Evolutionary conservation across 192 early-diverging fungal genomes (phyloP).

Genomic region (Dimargaris cristalligena): DNA sequence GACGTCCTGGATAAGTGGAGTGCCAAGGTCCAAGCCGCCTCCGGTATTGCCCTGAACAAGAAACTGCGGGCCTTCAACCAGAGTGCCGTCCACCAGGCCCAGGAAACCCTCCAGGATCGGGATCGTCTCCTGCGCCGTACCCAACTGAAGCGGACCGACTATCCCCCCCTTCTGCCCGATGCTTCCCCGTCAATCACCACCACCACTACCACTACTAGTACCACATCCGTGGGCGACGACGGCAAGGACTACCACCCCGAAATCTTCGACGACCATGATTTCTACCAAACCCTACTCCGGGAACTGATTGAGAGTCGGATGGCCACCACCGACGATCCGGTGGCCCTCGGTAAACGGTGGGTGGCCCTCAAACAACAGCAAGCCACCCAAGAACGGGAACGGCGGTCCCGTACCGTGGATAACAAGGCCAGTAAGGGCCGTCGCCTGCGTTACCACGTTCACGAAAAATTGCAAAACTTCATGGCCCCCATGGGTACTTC

Average conservation of each 20-base stretch:
- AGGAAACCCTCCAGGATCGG: slow-evolving; percentile 45
- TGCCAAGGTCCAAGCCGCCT: slow-evolving; percentile 62
- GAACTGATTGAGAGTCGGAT: slow-evolving; percentile 91
- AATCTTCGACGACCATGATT: slow-evolving; percentile 93
- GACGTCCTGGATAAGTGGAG: slow-evolving; percentile 87
- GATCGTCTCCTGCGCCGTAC: slow-evolving; percentile 76
- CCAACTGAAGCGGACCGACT: slow-evolving; percentile 59
- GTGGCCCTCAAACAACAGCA: slow-evolving; percentile 57
- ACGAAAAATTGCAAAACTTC: slow-evolving; percentile 91
- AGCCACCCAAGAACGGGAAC: slow-evolving; percentile 42
- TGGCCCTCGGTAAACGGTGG: slow-evolving; percentile 66
- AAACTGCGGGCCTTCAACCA: slow-evolving; percentile 95
- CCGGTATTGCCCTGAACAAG: slow-evolving; percentile 53
- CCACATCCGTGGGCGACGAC: slow-evolving; percentile 31
- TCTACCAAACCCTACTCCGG: slow-evolving; percentile 82
- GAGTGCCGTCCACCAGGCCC: slow-evolving; percentile 55
- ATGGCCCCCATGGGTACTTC: slow-evolving; percentile 85
- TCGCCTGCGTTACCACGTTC: slow-evolving; percentile 82
- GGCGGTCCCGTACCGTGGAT: slow-evolving; percentile 52
- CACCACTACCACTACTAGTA: neutral
- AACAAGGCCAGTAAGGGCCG: slow-evolving; percentile 84
- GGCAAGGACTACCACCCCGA: slow-evolving; percentile 53
- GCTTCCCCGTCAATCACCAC: no score
- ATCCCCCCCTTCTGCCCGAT: slow-evolving; percentile 14
- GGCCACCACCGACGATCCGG: slow-evolving; percentile 78